These are phyloP conservation scores for Amylostereum areolatum DNA, from an alignment of 1,284 basidiomycete genomes.

Conservation along the genomic window DNA sequence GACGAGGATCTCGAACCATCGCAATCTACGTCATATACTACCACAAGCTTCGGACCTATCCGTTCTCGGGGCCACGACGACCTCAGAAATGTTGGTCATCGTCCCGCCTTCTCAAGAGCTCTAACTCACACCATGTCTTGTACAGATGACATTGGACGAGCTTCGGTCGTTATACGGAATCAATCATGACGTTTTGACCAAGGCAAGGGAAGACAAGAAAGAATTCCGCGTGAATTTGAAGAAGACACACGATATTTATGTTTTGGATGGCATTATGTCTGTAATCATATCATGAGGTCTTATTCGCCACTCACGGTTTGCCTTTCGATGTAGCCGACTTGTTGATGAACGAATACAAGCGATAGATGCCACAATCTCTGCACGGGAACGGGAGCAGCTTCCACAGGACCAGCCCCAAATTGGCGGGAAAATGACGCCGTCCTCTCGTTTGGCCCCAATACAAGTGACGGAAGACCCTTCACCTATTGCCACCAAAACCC, in stretches of 20 bases:
- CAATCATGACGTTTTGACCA: conserved; percentile 2
- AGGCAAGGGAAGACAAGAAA: conserved; percentile 4
- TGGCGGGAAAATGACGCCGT: too few relatives aligned
- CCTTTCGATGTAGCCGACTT: conserved; percentile 4
- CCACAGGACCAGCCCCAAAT: neutral
- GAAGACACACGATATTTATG: conserved; percentile 4
- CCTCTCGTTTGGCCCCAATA: too few relatives aligned
- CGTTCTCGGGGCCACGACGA: neutral
- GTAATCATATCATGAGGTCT: neutral
- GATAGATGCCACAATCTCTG: conserved; percentile 5
- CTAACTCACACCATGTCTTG: neutral
- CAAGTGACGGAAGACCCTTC: too few relatives aligned
- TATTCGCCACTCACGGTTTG: neutral
- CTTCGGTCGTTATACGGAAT: conserved; percentile 5
- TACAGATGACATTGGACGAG: conserved; percentile 1
- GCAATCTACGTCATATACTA: too few relatives aligned
- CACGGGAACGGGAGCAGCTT: neutral
- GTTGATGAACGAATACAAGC: conserved; percentile 5
- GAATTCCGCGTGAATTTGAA: conserved; percentile 2
- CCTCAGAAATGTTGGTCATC: conserved; percentile 3
- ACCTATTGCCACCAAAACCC: too few relatives aligned
- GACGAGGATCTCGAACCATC: too few relatives aligned
- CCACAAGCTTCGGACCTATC: too few relatives aligned
- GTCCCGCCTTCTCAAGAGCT: neutral
- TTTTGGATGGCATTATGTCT: conserved; percentile 7